Evolutionary conservation across 148 eudicot genomes (phyloP), one percentile per base, ranked within the genome.

Genomic region (Gaultheria prostrata): DNA sequence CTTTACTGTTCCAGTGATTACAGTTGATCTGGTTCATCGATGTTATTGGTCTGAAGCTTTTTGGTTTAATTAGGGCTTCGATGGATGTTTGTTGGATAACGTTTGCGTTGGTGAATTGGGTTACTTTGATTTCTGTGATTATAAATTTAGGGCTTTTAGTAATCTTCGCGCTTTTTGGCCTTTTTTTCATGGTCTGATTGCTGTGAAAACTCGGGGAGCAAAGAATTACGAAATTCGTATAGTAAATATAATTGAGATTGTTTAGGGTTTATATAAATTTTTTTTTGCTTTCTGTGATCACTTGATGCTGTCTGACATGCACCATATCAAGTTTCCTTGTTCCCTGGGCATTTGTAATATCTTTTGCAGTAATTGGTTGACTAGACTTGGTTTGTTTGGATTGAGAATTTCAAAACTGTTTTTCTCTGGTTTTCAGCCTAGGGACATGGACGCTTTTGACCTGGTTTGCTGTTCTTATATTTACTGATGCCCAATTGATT

Each of bases 61-160:
- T 9, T 50, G 43, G 53, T 70, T 70, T 82, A 20, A 11, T 51
- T 21, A 30, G 77, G 83, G 49, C 26, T 72, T 72, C 20, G 84
- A 71, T 32, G 26, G 3, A 5, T 63, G 24, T 0, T 17, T 28
- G 50, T 30, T 17, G n/a, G 46, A 56, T 13, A 33, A 10, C 21
- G 61, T 28, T 78, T 78, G 20, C 17, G 2, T 57, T 20, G 1
- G 33, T 54, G 49, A 33, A 35, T 79, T 35, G 71, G 33, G 49
- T 59, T 59, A 0, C 20, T 30, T 53, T 4, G 63, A 14, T 51
- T 26, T 17, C 15, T 6, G 5, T 39, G 67, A 8, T 53, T 26
- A 21, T 14, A 30, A 54, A 57, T 53, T 21, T 57, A 35, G 71
- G 81, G 81, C 0, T 57, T 35, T 39, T 57, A 57, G 48, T 28